A percentile compares a stretch with the other conserved stretches of the same genome.
These are phyloP conservation scores for Ogataea corticis DNA, from an alignment of 805 yeast genomes.

Conservation along the genomic window DNA sequence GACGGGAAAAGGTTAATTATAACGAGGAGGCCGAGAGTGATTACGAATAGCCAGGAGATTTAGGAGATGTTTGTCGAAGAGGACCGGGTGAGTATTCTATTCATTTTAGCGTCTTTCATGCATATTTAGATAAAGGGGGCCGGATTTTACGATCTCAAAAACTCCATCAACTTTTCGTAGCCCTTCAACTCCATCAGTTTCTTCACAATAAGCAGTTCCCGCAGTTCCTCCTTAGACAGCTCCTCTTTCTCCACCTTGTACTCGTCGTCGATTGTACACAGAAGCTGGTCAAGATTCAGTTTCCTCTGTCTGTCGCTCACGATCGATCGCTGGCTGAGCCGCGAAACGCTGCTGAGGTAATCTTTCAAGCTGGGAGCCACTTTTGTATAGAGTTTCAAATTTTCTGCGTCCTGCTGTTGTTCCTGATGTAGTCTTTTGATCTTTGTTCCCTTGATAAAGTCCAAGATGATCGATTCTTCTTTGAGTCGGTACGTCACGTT, in stretches of 20 bases:
- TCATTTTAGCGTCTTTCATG: not conserved
- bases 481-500: slow-evolving; percentile 61
- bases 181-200: slow-evolving; percentile 70
- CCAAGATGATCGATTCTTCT: slow-evolving; percentile 65
- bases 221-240: slow-evolving; percentile 41
- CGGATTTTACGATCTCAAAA: slow-evolving; percentile 40
- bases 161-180: slow-evolving; percentile 58
- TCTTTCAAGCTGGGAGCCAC: slow-evolving; percentile 29
- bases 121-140: not conserved
- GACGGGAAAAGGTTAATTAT: slow-evolving; percentile 38
- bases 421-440: slow-evolving; percentile 35
- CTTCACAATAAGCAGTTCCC: slow-evolving; percentile 56
- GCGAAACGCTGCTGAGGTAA: slow-evolving; percentile 33
- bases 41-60: not conserved
- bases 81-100: not conserved
- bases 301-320: slow-evolving; percentile 31
- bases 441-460: slow-evolving; percentile 60
- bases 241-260: slow-evolving; percentile 18
- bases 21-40: slow-evolving; percentile 21
- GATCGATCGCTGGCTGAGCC: slow-evolving; percentile 35
- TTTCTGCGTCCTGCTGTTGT: slow-evolving; percentile 34
- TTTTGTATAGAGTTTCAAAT: slow-evolving; percentile 33
- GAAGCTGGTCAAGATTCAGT: slow-evolving; percentile 49
- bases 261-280: slow-evolving; percentile 38
- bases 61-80: too few species aligned